Conservation (phyloP, 129 eudicot genomes). For the Arctium minus region DNA sequence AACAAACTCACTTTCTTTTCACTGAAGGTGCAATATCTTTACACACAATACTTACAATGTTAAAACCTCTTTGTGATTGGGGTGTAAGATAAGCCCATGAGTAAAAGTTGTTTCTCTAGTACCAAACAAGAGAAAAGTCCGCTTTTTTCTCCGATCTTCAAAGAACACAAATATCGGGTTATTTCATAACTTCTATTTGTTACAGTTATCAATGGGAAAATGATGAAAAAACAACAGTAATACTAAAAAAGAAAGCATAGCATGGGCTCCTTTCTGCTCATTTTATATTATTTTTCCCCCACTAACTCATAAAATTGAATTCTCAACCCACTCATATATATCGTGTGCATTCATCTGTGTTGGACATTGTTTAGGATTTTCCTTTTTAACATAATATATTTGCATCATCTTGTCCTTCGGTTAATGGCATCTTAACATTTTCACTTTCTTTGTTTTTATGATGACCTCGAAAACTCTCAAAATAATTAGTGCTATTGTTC, state of each 20-base stretch:
- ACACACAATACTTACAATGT: not conserved
- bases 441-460: not conserved
- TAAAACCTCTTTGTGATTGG: not conserved
- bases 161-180: not conserved
- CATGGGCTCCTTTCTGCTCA: constrained; percentile 1
- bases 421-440: not conserved
- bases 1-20: not conserved
- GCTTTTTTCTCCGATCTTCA: not conserved
- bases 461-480: not conserved
- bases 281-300: not conserved
- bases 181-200: not conserved
- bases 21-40: not conserved
- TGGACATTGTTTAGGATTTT: not conserved
- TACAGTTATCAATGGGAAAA: not conserved
- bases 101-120: not conserved
- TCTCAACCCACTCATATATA: not conserved
- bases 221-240: not conserved
- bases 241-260: not conserved
- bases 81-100: not conserved
- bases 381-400: not conserved
- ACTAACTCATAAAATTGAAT: not conserved
- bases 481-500: not conserved
- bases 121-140: not conserved
- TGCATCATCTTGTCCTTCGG: not conserved
- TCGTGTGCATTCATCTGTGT: not conserved